A percentile compares a stretch with the other conserved stretches of the same genome.
These are phyloP conservation scores for Hypoxylon sp. DNA, from an alignment of 2,329 filamentous ascomycete genomes.

Conservation along the genomic window DNA sequence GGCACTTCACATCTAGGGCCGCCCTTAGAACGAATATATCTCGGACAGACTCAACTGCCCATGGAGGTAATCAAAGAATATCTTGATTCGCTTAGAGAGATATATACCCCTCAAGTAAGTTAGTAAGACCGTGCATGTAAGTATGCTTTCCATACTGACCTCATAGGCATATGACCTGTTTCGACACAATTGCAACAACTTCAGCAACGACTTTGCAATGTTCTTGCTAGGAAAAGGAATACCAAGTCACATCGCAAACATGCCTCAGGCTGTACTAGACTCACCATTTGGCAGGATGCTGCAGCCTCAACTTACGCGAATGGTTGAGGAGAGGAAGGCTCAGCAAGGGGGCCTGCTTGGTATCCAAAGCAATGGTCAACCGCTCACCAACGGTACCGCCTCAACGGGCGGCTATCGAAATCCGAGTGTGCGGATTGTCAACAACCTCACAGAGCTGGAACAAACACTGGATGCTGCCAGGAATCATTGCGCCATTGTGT, in stretches of 20 bases:
- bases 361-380: conserved; percentile 60
- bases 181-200: conserved; percentile 97
- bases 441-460: conserved; percentile 72
- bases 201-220: conserved; percentile 91
- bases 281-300: conserved; percentile 93
- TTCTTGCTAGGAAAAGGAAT: conserved; percentile 92
- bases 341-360: conserved; percentile 68
- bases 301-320: conserved; percentile 75
- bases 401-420: conserved; percentile 38
- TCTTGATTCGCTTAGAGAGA: conserved; percentile 82
- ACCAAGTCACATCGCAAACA: conserved; percentile 85
- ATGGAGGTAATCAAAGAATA: conserved; percentile 89
- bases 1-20: conserved; percentile 89
- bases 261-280: conserved; percentile 87
- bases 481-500: conserved; percentile 82
- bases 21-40: conserved; percentile 80
- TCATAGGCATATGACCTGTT: conserved; percentile 86
- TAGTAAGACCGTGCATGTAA: not conserved
- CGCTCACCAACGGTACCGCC: conserved; percentile 38
- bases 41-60: conserved; percentile 84
- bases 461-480: conserved; percentile 71
- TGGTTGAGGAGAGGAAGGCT: conserved; percentile 65
- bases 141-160: conserved; percentile 14
- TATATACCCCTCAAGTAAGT: conserved; percentile 83
- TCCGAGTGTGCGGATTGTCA: conserved; percentile 71